These are phyloP conservation scores for Phytophthora citricola DNA, from an alignment of 352 stramenopile species.

Conservation along the genomic window DNA sequence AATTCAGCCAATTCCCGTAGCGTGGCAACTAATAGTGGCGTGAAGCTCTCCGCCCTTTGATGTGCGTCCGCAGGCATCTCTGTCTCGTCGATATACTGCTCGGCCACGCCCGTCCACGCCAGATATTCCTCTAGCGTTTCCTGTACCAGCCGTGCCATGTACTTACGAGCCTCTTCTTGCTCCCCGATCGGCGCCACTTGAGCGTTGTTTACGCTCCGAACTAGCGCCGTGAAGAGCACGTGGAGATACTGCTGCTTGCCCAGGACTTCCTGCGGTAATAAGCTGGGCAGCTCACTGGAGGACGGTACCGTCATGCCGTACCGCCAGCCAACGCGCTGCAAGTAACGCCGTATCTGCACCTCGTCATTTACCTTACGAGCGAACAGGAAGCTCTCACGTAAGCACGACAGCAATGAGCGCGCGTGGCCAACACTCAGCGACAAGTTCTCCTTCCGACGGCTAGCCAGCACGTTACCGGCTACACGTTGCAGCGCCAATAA, in stretches of 20 bases:
- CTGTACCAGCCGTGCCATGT: slow-evolving; percentile 73
- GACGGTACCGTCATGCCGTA: slow-evolving; percentile 48
- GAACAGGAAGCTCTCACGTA: slow-evolving; percentile 80
- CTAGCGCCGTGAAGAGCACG: slow-evolving; percentile 52
- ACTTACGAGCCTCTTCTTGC: slow-evolving; percentile 66
- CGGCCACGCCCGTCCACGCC: slow-evolving; percentile 50
- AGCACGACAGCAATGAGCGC: slow-evolving; percentile 48
- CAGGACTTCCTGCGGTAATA: slow-evolving; percentile 77
- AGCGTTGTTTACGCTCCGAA: slow-evolving; percentile 41
- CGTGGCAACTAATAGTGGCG: slow-evolving; percentile 58
- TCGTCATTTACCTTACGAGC: slow-evolving; percentile 79
- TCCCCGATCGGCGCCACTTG: slow-evolving; percentile 38
- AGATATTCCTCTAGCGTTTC: slow-evolving; percentile 74
- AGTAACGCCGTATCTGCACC: slow-evolving; percentile 53
- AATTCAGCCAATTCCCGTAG: slow-evolving; percentile 59
- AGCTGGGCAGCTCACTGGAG: slow-evolving; percentile 59
- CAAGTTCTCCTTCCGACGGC: slow-evolving; percentile 44
- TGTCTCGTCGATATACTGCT: slow-evolving; percentile 22
- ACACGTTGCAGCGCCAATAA: slow-evolving; percentile 72
- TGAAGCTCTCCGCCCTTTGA: slow-evolving; percentile 65
- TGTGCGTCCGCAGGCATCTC: slow-evolving; percentile 49
- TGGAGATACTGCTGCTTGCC: slow-evolving; percentile 82
- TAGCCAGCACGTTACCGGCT: slow-evolving; percentile 71
- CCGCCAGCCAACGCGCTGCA: slow-evolving; percentile 60
- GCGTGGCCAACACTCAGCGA: slow-evolving; percentile 69